Evolutionary conservation across 495 filamentous ascomycete genomes (phyloP).

Genomic region (Corynascus novoguineensis): DNA sequence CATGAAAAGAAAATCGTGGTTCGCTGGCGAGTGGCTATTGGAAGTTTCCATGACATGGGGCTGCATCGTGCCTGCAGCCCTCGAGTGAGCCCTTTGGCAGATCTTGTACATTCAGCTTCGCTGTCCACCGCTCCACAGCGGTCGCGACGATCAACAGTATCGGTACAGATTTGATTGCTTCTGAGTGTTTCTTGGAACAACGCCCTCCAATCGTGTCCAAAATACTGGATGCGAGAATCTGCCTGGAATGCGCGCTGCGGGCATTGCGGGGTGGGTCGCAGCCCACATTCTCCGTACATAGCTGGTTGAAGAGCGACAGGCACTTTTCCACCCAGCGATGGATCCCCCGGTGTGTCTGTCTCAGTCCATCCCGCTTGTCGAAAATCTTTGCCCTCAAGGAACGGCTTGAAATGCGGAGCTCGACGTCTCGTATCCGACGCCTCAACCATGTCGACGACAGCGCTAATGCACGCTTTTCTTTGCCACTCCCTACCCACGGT

Average conservation of each 20-base stretch:
- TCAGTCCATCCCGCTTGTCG: neutral
- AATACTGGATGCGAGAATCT: conserved; percentile 1
- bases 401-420: neutral
- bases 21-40: neutral
- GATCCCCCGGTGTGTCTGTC: neutral
- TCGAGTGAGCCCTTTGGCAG: no score
- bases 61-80: neutral
- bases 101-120: neutral
- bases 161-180: neutral
- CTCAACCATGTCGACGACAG: neutral
- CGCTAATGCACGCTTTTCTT: conserved; percentile 8
- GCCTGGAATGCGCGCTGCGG: neutral
- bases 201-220: neutral
- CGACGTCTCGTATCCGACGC: conserved; percentile 8
- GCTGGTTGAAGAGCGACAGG: conserved; percentile 4
- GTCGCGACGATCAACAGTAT: neutral
- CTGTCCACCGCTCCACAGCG: conserved; percentile 3
- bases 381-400: neutral
- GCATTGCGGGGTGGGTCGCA: conserved; percentile 8
- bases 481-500: no score
- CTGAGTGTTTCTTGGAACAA: no score
- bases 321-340: neutral
- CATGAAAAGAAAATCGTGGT: neutral
- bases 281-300: neutral
- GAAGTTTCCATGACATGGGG: neutral